phyloP scores from a whole-genome alignment of 768 basidiomycete species.

The Leucogyrophana mollusca region DNA sequence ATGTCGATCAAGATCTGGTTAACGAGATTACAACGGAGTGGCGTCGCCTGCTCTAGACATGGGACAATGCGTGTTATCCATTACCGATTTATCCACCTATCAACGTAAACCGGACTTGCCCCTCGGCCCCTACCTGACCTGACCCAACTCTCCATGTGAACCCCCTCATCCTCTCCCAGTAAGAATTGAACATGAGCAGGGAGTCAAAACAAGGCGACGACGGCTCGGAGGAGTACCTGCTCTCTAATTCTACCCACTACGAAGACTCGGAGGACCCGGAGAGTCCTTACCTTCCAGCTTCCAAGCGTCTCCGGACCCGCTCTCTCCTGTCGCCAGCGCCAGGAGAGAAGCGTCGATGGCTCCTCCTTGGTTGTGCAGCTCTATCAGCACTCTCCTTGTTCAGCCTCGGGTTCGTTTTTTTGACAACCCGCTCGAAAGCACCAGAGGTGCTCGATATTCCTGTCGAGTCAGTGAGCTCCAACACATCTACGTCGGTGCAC shows the following conservation, averaged over 20 bases:
- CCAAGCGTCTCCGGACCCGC: not conserved
- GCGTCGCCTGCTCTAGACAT: slow-evolving; percentile 1
- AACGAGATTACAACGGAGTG: slow-evolving; percentile 2
- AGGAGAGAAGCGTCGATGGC: not conserved
- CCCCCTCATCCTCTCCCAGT: not conserved
- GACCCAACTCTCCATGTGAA: not conserved
- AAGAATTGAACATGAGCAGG: slow-evolving; percentile 3
- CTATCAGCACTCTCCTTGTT: slow-evolving; percentile 29
- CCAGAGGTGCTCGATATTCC: not conserved
- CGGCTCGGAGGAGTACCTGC: slow-evolving; percentile 6
- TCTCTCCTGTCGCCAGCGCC: not conserved
- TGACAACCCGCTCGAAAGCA: slow-evolving; percentile 1
- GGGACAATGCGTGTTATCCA: not conserved
- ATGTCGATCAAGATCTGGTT: not conserved
- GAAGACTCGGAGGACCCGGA: slow-evolving; percentile 3
- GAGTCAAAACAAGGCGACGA: not conserved
- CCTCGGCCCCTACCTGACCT: not conserved
- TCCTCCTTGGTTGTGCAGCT: slow-evolving; percentile 7
- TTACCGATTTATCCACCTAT: not conserved
- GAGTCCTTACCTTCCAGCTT: slow-evolving; percentile 4
- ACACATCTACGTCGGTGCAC: not conserved
- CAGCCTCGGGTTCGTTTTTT: slow-evolving; percentile 7
- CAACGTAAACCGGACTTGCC: not conserved
- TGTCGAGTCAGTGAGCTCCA: not conserved
- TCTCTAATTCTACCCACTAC: not conserved